Base-by-base conservation (phyloP, 1,139 yeast genomes). In the Yamadazyma blattariae region DNA sequence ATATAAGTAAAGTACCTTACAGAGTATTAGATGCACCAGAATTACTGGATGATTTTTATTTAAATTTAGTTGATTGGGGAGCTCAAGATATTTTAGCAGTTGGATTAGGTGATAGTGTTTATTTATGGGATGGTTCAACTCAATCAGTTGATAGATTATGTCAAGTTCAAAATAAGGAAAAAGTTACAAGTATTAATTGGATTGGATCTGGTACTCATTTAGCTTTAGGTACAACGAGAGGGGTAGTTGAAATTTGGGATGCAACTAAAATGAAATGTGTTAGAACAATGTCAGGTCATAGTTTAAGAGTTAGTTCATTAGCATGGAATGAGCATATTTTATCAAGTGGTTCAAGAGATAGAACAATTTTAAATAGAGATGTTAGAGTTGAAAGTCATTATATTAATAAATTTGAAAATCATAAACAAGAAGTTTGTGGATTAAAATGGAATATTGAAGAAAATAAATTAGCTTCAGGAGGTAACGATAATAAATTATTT, bases 1-100 rank as follows among this genome's bases (percentile, higher is more conserved):
- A 75, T 25, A 86, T 92, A 7, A 73, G 90, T 10, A 87, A 85
- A 52, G 88, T 89, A 0, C 98, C 98, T 0, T 89, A 85, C 54
- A 72, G 96, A 40, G 97, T 92, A 3, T 72, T 92, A 30, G 98
- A 92, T 62, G 99, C 99, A 0, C 99, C 98, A 0, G 96, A 89
- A 40, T 67, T 94, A 25, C 86, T 89, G 9, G 98, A 94, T 56
- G 97, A 92, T 57, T 92, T 90, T 54, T 92, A 92, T 55, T 70
- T 89, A 29, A 94, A 92, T 54, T 67, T 92, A 40, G 86, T 92
- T 2, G 97, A 92, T 57, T 92, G 99, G 99, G 96, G 97, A 0
- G 78, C 87, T 24, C 89, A 83, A 43, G 95, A 90, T 57, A 66
- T 86, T 20, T 63, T 92, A 25, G 96, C 95, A 0, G 98, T 92